Evolutionary conservation across 257 asterid species (phyloP), one percentile per base, ranked within the genome.

Genomic region (Ehretia macrophylla): DNA sequence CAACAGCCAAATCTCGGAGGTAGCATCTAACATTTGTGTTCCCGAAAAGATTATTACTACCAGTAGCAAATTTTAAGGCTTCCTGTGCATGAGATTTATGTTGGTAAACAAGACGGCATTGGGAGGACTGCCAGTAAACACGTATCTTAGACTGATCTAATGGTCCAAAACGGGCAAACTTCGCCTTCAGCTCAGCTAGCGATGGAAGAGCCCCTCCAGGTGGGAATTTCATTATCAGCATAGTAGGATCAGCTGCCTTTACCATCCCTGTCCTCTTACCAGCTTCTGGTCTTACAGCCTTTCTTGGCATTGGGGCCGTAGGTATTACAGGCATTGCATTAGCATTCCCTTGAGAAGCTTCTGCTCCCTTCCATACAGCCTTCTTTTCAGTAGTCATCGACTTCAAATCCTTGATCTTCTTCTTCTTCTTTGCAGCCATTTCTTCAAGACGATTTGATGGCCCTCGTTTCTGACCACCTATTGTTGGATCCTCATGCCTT

Each of bases 121-220:
- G 84, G 19, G 72, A 79, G 5, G 97, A 75, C 59, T 81, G 80
- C 94, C 96, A 93, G 53, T 81, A 89, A 32, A 89, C 77, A 62
- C 99, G 75, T 35, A 96, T 88, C 89, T 87, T 11, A 83, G 63
- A 50, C 72, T 86, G 60, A 52, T 93, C 97, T 51, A 93, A 60
- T 0, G 94, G 83, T 23, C 99, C 99, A 63, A 88, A 92, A 49
- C 99, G 99, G 4, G 97, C 93, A 45, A 92, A 92, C 62, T 78
- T 92, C 10, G 84, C 97, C 71, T 79, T 86, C 77, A 93, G 77
- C 75, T 89, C 89, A 1, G 87, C 76, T 16, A 85, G 62, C 0
- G 99, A 89, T 0, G 99, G 99, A 40, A 93, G 88, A 8, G 86
- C 62, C 4, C 90, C 87, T 23, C 83, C 85, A 8, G 81, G 32